phyloP scores from a whole-genome alignment of 2,329 filamentous ascomycete genomes.

The Cercospora janseana region DNA sequence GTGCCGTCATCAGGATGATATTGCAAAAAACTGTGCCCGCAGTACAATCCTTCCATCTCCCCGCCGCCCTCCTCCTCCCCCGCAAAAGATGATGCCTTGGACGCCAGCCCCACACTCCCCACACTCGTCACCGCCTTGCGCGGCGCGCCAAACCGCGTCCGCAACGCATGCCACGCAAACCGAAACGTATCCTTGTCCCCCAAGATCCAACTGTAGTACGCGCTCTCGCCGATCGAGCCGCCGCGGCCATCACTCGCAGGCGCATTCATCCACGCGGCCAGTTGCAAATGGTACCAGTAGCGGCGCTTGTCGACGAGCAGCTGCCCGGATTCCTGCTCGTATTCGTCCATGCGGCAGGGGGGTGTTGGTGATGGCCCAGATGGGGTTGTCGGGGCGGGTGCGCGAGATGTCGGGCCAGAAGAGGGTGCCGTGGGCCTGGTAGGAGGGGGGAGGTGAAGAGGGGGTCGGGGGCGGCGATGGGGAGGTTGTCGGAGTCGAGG shows the following conservation, averaged over 20 bases:
- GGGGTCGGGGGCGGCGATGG: conserved; percentile 33
- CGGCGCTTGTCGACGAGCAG: conserved; percentile 40
- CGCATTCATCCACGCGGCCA: conserved; percentile 38
- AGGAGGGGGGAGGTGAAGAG: conserved; percentile 34
- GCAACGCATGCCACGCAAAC: conserved; percentile 40
- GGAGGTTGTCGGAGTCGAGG: conserved; percentile 42
- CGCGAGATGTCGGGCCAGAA: conserved; percentile 43
- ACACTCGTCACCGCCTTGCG: conserved; percentile 36
- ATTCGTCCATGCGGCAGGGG: conserved; percentile 39
- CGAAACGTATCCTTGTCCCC: conserved; percentile 42
- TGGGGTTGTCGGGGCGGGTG: conserved; percentile 34
- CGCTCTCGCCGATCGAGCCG: conserved; percentile 11
- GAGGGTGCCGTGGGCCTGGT: conserved; percentile 36
- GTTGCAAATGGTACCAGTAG: conserved; percentile 42
- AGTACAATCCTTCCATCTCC: conserved; percentile 28
- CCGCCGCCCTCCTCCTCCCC: too few relatives aligned
- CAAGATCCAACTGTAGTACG: conserved; percentile 36
- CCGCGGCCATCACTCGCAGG: conserved; percentile 19
- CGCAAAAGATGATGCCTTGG: too few relatives aligned
- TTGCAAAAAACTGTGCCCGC: conserved; percentile 39
- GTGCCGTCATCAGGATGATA: conserved; percentile 35
- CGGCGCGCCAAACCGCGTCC: conserved; percentile 36
- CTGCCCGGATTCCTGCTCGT: conserved; percentile 40
- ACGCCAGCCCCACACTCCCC: too few relatives aligned
- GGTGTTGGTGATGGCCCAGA: conserved; percentile 41